These are phyloP conservation scores for Kodamaea hsintzibuensis DNA, from an alignment of 805 yeast species.

Conservation along the genomic window DNA sequence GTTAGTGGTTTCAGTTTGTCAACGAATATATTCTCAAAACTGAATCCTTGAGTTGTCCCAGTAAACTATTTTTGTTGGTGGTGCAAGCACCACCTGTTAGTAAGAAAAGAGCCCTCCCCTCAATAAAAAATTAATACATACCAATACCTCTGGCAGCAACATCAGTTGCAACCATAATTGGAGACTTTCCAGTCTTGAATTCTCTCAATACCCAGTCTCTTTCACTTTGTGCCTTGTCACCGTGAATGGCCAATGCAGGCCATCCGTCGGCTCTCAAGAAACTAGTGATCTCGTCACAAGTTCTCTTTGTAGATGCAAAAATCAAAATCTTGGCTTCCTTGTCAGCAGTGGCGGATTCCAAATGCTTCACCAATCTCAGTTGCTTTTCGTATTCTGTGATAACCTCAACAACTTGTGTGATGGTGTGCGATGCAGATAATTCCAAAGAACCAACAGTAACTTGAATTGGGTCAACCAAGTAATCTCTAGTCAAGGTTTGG, in stretches of 20 bases:
- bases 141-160: slow-evolving; percentile 99
- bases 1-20: slow-evolving; percentile 5
- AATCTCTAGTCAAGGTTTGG: slow-evolving; percentile 88
- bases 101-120: slow-evolving; percentile 5
- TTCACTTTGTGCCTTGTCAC: slow-evolving; percentile 96
- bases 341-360: slow-evolving; percentile 75
- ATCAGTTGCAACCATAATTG: slow-evolving; percentile 98
- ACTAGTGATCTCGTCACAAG: slow-evolving; percentile 92
- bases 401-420: slow-evolving; percentile 91
- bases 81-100: slow-evolving; percentile 2
- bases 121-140: slow-evolving; percentile 50
- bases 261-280: slow-evolving; percentile 95
- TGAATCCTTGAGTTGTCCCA: slow-evolving; percentile 4
- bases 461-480: slow-evolving; percentile 89
- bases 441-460: slow-evolving; percentile 96
- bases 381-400: slow-evolving; percentile 91
- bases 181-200: slow-evolving; percentile 89
- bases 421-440: slow-evolving; percentile 94
- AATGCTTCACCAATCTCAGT: slow-evolving; percentile 81
- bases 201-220: slow-evolving; percentile 98
- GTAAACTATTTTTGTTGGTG: slow-evolving; percentile 9
- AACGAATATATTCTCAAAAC: slow-evolving; percentile 8
- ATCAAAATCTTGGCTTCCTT: slow-evolving; percentile 76
- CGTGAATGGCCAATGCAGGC: slow-evolving; percentile 98
- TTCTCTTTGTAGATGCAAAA: slow-evolving; percentile 96